phyloP scores from a whole-genome alignment of 352 stramenopile species.

The Phytopythium chamaehyphon region DNA sequence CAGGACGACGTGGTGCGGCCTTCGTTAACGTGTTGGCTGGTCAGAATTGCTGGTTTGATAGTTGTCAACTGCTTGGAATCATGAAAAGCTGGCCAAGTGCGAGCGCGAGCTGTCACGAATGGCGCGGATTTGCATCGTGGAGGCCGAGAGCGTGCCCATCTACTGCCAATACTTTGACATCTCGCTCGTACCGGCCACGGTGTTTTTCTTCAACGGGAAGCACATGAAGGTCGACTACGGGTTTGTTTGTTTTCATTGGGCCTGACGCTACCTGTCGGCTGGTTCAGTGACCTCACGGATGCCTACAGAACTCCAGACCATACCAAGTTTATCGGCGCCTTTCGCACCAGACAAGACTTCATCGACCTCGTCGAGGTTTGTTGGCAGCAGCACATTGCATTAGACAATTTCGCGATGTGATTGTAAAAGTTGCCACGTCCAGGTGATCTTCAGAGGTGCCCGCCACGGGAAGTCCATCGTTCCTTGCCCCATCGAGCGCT shows the following conservation, averaged over 20 bases:
- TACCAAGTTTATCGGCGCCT: conserved; percentile 86
- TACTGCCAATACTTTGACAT: conserved; percentile 90
- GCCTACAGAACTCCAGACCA: conserved; percentile 68
- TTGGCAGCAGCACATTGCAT: neutral
- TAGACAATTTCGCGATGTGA: neutral
- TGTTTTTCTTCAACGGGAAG: conserved; percentile 87
- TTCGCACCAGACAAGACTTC: conserved; percentile 70
- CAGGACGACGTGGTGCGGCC: conserved; percentile 75
- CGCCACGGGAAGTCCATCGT: conserved; percentile 81
- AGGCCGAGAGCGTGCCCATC: conserved; percentile 65
- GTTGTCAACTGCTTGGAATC: neutral
- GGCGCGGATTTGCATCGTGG: conserved; percentile 68
- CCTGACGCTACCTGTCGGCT: too few relatives aligned
- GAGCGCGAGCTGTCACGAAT: conserved; percentile 79
- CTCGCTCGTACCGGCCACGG: conserved; percentile 75
- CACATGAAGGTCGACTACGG: conserved; percentile 90
- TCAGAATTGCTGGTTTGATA: neutral
- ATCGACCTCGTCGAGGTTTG: conserved; percentile 85
- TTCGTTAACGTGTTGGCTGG: neutral
- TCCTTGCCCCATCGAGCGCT: conserved; percentile 70
- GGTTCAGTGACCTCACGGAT: too few relatives aligned
- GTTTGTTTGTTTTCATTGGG: conserved; percentile 33
- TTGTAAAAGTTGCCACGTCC: conserved; percentile 1
- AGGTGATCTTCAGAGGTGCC: conserved; percentile 83
- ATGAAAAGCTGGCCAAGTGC: conserved; percentile 57